Evolutionary conservation across 108 stramenopile genomes (phyloP).

Genomic region (Nannochloropsis salina): DNA sequence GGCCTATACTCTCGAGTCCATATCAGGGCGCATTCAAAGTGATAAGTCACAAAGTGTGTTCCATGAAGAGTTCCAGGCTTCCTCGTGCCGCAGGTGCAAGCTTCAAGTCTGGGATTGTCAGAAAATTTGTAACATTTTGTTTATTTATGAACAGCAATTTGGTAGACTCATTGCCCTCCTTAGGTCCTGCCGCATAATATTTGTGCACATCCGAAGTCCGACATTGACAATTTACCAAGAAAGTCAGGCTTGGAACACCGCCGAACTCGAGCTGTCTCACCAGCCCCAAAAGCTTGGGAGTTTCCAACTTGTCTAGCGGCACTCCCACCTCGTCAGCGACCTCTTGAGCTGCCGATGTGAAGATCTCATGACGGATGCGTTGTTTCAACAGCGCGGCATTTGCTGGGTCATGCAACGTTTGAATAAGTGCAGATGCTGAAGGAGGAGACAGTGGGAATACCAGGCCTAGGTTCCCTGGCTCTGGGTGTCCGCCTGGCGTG

Average conservation of each 20-base stretch:
- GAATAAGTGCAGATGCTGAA: neutral
- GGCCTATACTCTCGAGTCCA: no score
- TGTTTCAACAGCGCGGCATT: constrained; percentile 17
- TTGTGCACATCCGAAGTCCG: neutral
- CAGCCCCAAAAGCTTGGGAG: constrained; percentile 36
- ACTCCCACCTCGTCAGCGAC: constrained; percentile 44
- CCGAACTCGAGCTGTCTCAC: constrained; percentile 30
- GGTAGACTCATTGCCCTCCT: neutral
- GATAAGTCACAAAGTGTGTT: neutral
- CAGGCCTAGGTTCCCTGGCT: constrained; percentile 23
- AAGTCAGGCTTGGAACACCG: neutral
- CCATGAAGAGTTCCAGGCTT: neutral
- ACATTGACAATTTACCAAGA: neutral
- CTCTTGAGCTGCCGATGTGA: constrained; percentile 35
- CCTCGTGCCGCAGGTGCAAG: neutral
- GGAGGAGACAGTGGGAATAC: neutral
- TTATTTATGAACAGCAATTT: neutral
- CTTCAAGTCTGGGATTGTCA: neutral
- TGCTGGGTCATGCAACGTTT: neutral
- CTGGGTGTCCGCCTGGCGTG: constrained; percentile 46
- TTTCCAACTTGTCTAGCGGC: constrained; percentile 22
- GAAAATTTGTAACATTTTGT: neutral
- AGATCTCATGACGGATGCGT: constrained; percentile 28
- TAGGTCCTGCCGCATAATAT: neutral
- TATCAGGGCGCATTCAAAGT: no score